Evolutionary conservation across 306 rosid species (phyloP), one percentile per base, ranked within the genome.

Genomic region (Cicer cuneatum): DNA sequence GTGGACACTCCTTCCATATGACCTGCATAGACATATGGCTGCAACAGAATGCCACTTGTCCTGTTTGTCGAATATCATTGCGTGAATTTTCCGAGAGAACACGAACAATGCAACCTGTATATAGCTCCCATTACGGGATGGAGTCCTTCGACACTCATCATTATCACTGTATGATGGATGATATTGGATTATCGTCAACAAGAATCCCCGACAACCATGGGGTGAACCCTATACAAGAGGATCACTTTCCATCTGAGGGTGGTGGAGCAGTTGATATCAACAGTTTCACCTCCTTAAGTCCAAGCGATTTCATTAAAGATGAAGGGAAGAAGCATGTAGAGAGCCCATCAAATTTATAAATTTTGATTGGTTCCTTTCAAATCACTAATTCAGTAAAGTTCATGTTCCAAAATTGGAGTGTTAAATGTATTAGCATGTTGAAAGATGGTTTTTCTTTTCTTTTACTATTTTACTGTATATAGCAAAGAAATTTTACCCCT

Each of bases 1-100:
- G 98, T 35, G 96, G 91, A 12, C 98, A 93, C 86, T 93, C 81
- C 72, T 93, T 93, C 85, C 98, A 93, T 73, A 88, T 87, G 38
- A 73, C 79, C 82, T 93, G 98, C 87, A 89, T 93, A 81, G 98
- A 93, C 87, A 61, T 87, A 69, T 93, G 98, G 98, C 90, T 93
- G 83, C 97, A 85, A 81, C 98, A 86, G 79, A 90, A 91, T 69
- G 85, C 91, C 13, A 93, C 97, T 7, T 93, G 98, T 76, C 98
- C 98, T 10, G 90, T 93, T 46, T 93, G 98, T 86, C 91, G 98
- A 68, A 82, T 85, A 75, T 91, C 96, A 5, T 41, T 93, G 83
- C 87, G 86, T 0, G 87, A 89, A 60, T 71, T 72, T 62, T 84
- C 90, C 0, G 91, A 89, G 59, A 83, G 81, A 83, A 88, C 84